phyloP scores from a whole-genome alignment of 345 rosid genomes.

The Clausena lansium region DNA sequence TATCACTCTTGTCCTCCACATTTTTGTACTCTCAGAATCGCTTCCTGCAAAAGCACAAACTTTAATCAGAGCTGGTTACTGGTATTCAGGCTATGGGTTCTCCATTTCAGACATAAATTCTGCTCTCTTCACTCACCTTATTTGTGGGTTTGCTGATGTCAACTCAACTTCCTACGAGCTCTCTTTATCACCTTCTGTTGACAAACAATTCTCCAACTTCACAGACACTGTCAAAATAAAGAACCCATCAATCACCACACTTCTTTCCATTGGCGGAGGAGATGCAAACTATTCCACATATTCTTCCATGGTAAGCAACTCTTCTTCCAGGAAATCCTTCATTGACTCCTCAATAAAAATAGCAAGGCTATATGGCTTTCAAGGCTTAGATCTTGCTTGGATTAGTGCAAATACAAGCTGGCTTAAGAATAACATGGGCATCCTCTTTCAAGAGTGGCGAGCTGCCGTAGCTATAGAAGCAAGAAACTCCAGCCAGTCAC shows the following conservation, averaged over 20 bases:
- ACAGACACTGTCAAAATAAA: conserved; percentile 8
- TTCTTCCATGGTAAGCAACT: background rate
- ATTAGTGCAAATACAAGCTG: background rate
- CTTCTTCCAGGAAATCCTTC: conserved; percentile 8
- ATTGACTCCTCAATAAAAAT: background rate
- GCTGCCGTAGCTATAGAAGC: conserved; percentile 16
- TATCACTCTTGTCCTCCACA: background rate
- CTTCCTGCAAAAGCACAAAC: background rate
- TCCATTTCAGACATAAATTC: background rate
- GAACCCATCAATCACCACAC: conserved; percentile 21
- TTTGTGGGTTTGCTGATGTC: background rate
- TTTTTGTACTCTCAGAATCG: background rate
- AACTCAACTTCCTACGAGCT: background rate
- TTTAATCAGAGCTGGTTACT: background rate
- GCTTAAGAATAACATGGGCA: background rate
- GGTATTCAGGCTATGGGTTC: background rate
- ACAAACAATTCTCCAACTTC: conserved; percentile 12
- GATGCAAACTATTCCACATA: background rate
- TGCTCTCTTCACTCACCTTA: background rate
- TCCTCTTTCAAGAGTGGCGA: background rate
- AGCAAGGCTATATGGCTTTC: background rate
- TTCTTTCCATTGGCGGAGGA: conserved; percentile 15
- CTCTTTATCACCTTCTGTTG: conserved; percentile 12
- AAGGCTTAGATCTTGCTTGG: conserved; percentile 32
- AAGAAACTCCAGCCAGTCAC: conserved; percentile 1